Percentiles rank a stretch among this genome's conserved stretches.
Conservation (phyloP, 2,329 filamentous ascomycete species). For the Neopestalotiopsis clavispora region DNA sequence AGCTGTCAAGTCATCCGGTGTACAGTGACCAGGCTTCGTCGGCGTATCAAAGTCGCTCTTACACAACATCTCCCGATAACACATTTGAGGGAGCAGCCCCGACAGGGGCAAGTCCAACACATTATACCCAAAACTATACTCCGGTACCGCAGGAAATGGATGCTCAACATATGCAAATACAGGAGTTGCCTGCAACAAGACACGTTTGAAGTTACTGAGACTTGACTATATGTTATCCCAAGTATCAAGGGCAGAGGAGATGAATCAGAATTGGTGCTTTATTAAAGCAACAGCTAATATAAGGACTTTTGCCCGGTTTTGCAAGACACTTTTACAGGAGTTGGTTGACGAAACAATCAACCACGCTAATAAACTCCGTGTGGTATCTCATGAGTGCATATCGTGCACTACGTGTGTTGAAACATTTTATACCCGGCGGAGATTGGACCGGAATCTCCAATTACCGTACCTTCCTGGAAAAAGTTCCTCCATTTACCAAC, state of each 20-base stretch:
- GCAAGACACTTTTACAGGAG: neutral
- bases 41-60: no score
- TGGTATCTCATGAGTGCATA: neutral
- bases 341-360: neutral
- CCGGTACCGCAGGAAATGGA: neutral
- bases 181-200: neutral
- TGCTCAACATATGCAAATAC: neutral
- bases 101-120: neutral
- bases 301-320: no score
- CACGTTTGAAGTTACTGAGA: neutral
- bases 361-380: neutral
- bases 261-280: neutral
- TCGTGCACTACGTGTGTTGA: neutral
- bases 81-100: neutral
- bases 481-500: conserved; percentile 65
- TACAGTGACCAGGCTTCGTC: neutral
- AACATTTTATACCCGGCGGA: neutral
- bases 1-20: neutral
- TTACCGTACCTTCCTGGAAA: conserved; percentile 9
- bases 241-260: neutral
- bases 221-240: neutral
- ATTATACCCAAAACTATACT: neutral
- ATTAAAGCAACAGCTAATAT: neutral
- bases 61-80: neutral
- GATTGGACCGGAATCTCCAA: conserved; percentile 1